Evolutionary conservation across 2,329 filamentous ascomycete species (phyloP).

Genomic region (Alternaria sp.): DNA sequence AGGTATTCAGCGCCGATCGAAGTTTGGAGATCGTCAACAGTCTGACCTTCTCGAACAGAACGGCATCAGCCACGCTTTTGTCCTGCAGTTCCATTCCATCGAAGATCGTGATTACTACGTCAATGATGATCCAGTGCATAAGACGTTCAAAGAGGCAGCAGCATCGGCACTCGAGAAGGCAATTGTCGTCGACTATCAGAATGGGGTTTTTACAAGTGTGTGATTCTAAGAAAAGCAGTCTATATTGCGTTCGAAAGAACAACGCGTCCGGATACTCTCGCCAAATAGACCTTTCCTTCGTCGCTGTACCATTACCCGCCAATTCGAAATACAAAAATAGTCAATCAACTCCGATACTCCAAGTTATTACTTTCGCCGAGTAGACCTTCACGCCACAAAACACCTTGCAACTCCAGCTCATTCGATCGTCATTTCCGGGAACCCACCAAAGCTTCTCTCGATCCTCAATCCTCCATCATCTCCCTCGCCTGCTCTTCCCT

Average conservation of each 20-base stretch:
- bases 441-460: not conserved
- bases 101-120: constrained; percentile 55
- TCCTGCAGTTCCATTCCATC: constrained; percentile 50
- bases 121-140: constrained; percentile 49
- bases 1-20: constrained; percentile 27
- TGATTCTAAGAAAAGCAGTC: not conserved
- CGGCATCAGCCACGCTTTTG: constrained; percentile 54
- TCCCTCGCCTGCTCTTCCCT: not conserved
- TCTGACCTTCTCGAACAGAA: constrained; percentile 52
- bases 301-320: not conserved
- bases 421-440: not conserved
- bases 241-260: not conserved
- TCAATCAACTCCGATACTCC: not conserved
- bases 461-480: not conserved
- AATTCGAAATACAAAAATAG: not conserved
- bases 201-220: constrained; percentile 36
- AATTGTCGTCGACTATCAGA: constrained; percentile 51
- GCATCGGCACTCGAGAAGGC: constrained; percentile 46
- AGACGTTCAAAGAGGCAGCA: constrained; percentile 48
- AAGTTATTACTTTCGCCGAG: not conserved
- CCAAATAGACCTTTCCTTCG: not conserved
- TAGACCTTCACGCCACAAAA: not conserved
- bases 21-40: constrained; percentile 50
- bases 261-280: not conserved
- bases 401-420: not conserved